phyloP scores from a whole-genome alignment of 1,284 basidiomycete genomes.

The Chondrostereum purpureum region DNA sequence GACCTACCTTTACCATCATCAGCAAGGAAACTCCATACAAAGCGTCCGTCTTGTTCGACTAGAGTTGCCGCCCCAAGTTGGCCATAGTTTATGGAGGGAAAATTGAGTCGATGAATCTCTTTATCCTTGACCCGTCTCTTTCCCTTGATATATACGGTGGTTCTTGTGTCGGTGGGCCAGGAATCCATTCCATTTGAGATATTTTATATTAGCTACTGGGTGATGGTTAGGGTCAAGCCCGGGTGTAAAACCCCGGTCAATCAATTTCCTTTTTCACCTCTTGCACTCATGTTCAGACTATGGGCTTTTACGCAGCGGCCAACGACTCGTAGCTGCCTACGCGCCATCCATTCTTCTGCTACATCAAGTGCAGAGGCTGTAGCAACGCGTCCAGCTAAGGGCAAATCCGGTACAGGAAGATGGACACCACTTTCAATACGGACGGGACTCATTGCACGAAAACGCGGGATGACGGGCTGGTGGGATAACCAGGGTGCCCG shows the following conservation, averaged over 20 bases:
- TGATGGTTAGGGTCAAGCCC: neutral
- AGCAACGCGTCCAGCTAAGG: constrained; percentile 4
- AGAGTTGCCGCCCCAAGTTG: constrained; percentile 48
- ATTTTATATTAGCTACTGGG: neutral
- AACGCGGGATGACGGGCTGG: constrained; percentile 92
- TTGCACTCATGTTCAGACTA: constrained; percentile 42
- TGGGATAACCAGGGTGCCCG: constrained; percentile 89
- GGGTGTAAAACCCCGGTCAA: neutral
- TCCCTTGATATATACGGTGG: constrained; percentile 10
- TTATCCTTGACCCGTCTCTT: constrained; percentile 24
- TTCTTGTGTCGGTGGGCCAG: constrained; percentile 51
- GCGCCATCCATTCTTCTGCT: neutral
- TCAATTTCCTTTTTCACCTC: constrained; percentile 11
- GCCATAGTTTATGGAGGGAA: constrained; percentile 52
- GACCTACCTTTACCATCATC: constrained; percentile 17
- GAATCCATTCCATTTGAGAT: constrained; percentile 60
- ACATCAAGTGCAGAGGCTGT: neutral
- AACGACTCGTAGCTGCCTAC: neutral
- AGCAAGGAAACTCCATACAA: constrained; percentile 47
- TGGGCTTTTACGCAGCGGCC: constrained; percentile 37
- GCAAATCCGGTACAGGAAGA: constrained; percentile 28
- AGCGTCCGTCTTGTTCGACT: constrained; percentile 30
- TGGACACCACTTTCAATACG: constrained; percentile 88
- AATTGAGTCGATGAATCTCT: constrained; percentile 25
- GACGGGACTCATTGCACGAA: constrained; percentile 92